Base-by-base conservation (phyloP, 176 grass and related monocot genomes). In the Paspalum vaginatum region DNA sequence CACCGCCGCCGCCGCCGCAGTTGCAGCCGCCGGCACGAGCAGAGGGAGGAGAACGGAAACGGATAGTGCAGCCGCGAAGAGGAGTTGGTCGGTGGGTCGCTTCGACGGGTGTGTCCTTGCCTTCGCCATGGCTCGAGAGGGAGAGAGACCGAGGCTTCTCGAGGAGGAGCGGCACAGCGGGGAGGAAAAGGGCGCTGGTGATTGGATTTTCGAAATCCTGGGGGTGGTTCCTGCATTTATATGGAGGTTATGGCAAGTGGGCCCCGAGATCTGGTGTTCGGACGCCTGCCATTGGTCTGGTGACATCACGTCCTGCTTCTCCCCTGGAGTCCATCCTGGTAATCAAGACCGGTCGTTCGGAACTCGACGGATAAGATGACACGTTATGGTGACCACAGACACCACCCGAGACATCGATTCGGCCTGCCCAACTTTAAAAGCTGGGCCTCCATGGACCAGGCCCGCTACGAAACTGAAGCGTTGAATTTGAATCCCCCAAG, bases 51-150 rank as follows among this genome's bases (percentile, higher is more conserved):
- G 5, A 58, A 48, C 20, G 0, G 13, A 41, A 0, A 24, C 8
- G 11, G 72, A 41, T 21, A 88, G 18, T 9, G 22, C 42, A n/a
- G 27, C 22, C 22, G 9, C 79, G 6, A 80, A 18, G 27, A 76
- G 12, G 61, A 40, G 14, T 53, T n/a, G 77, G 70, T 20, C 14
- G 9, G 38, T 44, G 61, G 72, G 66, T 47, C 44, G 45, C 60
- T 26, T 72, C 44, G 83, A 74, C 22, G 79, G 66, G 83, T 11
- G 79, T 20, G 22, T 2, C 44, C 22, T 53, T 18, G 64, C 63
- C 71, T 57, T 76, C 82, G 71, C 82, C 87, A 89, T 89, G 77
- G 48, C 48, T 20, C 77, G 70, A 13, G 57, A 17, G 56, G 11
- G 5, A 12, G 44, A 8, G 5, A 53, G 44, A 77, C 72, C 54